These are phyloP conservation scores for Physcomitrellopsis africana DNA, from an alignment of 225 moss, liverwort and hornwort species.

Conservation along the genomic window DNA sequence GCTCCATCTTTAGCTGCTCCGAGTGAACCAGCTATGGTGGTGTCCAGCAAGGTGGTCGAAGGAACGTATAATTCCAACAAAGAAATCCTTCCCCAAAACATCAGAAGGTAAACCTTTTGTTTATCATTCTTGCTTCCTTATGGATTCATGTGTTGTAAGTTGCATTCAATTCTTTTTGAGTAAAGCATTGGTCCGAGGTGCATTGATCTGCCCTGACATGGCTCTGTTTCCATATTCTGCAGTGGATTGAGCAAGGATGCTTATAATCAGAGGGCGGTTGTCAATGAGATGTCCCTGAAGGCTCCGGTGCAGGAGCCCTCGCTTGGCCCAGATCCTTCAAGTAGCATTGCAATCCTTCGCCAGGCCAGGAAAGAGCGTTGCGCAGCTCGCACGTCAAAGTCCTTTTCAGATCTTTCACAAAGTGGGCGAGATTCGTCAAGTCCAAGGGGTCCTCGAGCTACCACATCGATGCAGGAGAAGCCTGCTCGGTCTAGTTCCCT, in stretches of 20 bases:
- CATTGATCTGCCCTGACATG: neutral
- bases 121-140: too few species aligned
- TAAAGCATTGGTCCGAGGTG: too few species aligned
- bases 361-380: slow-evolving; percentile 51
- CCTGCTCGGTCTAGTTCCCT: slow-evolving; percentile 37
- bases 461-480: slow-evolving; percentile 33
- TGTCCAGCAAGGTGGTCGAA: slow-evolving; percentile 8
- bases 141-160: too few species aligned
- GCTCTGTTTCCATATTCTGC: slow-evolving; percentile 9
- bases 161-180: too few species aligned
- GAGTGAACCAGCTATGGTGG: slow-evolving; percentile 21
- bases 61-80: slow-evolving; percentile 28
- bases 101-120: slow-evolving; percentile 33
- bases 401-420: slow-evolving; percentile 37
- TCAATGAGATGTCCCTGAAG: slow-evolving; percentile 7
- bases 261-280: slow-evolving; percentile 21
- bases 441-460: slow-evolving; percentile 33
- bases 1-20: slow-evolving; percentile 11
- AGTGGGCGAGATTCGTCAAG: slow-evolving; percentile 44
- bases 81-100: slow-evolving; percentile 29
- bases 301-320: slow-evolving; percentile 11
- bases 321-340: slow-evolving; percentile 28
- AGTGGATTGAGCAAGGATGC: slow-evolving; percentile 34
- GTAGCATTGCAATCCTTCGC: slow-evolving; percentile 17
- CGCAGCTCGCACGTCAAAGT: slow-evolving; percentile 39